Percentiles rank a stretch among this genome's conserved stretches.
These are phyloP conservation scores for Thelonectria blattea DNA, from an alignment of 2,329 filamentous ascomycete genomes.

Conservation along the genomic window DNA sequence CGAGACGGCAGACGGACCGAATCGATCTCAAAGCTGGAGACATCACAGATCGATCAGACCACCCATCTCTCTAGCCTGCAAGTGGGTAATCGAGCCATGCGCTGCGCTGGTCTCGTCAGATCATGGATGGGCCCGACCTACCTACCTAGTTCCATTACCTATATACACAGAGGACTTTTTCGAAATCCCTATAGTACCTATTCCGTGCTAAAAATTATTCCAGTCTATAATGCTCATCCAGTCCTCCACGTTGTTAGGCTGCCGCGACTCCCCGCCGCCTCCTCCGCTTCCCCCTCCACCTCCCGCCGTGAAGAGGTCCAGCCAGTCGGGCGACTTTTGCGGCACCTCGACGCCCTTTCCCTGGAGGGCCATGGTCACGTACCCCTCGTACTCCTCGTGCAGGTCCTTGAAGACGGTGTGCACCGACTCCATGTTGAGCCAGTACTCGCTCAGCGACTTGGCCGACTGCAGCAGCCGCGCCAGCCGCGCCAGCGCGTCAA, in stretches of 20 bases:
- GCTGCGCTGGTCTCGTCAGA: no score
- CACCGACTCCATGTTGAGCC: conserved; percentile 34
- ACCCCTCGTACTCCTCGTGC: conserved; percentile 30
- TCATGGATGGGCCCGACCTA: not conserved
- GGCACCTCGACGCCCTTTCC: conserved; percentile 32
- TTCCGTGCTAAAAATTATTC: conserved; percentile 15
- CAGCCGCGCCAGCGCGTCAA: conserved; percentile 28
- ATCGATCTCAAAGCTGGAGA: no score
- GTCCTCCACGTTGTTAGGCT: conserved; percentile 29
- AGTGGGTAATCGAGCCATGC: not conserved
- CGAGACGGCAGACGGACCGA: no score
- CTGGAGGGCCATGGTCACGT: conserved; percentile 27
- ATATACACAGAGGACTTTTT: no score
- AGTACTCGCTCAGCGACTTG: conserved; percentile 26
- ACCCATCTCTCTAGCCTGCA: no score
- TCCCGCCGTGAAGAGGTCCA: conserved; percentile 19
- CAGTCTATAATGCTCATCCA: conserved; percentile 37
- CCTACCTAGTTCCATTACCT: not conserved
- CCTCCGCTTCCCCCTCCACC: no score
- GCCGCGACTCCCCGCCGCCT: conserved; percentile 20
- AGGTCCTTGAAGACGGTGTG: conserved; percentile 34
- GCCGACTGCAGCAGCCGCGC: conserved; percentile 23
- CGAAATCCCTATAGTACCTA: no score
- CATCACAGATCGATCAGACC: no score
- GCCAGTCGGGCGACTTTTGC: conserved; percentile 33